These are phyloP conservation scores for Poa pratensis DNA, from an alignment of 176 grass and related monocot genomes.

Conservation along the genomic window DNA sequence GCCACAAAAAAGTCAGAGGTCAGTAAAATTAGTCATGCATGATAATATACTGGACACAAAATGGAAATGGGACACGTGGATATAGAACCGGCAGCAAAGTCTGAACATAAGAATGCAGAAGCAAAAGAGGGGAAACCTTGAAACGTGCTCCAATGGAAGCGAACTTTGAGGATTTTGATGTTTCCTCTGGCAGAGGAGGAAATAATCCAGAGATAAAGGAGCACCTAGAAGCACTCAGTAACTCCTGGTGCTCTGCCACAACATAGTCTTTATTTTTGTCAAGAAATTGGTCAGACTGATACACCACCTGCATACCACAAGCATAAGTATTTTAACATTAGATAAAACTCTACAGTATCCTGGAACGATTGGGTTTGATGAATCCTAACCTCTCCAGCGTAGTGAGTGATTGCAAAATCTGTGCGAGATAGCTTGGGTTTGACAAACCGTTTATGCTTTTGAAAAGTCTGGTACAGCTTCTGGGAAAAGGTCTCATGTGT, in stretches of 20 bases:
- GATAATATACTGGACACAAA: slow-evolving; percentile 28
- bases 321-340: slow-evolving; percentile 17
- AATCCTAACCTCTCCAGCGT: slow-evolving; percentile 87
- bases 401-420: slow-evolving; percentile 92
- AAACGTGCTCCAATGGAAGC: slow-evolving; percentile 96
- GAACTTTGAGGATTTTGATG: slow-evolving; percentile 93
- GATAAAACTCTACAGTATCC: slow-evolving; percentile 15
- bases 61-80: slow-evolving; percentile 1
- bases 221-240: slow-evolving; percentile 91
- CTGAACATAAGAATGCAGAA: slow-evolving; percentile 32
- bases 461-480: slow-evolving; percentile 98
- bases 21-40: slow-evolving; percentile 13
- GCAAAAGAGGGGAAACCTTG: slow-evolving; percentile 56
- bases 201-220: slow-evolving; percentile 91
- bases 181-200: slow-evolving; percentile 79
- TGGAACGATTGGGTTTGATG: slow-evolving; percentile 14
- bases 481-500: slow-evolving; percentile 98
- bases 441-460: slow-evolving; percentile 81
- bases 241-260: slow-evolving; percentile 94
- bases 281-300: slow-evolving; percentile 95
- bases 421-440: slow-evolving; percentile 98
- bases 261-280: slow-evolving; percentile 99
- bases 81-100: slow-evolving; percentile 18
- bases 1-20: slow-evolving; percentile 45
- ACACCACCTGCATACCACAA: slow-evolving; percentile 63